Evolutionary conservation across 306 rosid species (phyloP).

Genomic region (Lathyrus aphaca): DNA sequence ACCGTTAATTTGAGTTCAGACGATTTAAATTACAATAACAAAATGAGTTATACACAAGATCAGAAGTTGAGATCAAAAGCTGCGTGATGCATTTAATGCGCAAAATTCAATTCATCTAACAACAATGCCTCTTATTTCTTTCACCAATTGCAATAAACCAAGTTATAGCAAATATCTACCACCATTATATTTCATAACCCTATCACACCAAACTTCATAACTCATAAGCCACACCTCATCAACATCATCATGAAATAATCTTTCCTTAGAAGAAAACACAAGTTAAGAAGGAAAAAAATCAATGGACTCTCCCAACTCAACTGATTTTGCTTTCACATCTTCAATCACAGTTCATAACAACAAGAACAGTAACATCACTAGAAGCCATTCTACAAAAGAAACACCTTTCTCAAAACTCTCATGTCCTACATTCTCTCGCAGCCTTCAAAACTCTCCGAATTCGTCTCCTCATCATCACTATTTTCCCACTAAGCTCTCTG

Average conservation of each 20-base stretch:
- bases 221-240: not conserved
- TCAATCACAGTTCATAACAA: slow-evolving; percentile 22
- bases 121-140: slow-evolving; percentile 6
- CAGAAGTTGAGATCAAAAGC: no score
- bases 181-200: slow-evolving; percentile 5
- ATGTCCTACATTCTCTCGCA: slow-evolving; percentile 34
- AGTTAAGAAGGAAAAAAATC: slow-evolving; percentile 1
- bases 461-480: slow-evolving; percentile 51
- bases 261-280: not conserved
- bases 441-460: slow-evolving; percentile 47
- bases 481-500: slow-evolving; percentile 42
- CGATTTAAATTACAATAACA: no score
- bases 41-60: no score
- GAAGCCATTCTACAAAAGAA: slow-evolving; percentile 79
- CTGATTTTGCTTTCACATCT: slow-evolving; percentile 58
- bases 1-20: no score
- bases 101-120: no score
- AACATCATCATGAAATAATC: not conserved
- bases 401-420: slow-evolving; percentile 51
- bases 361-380: slow-evolving; percentile 35
- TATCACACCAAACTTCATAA: slow-evolving; percentile 34
- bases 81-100: no score
- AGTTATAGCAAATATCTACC: slow-evolving; percentile 43
- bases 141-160: slow-evolving; percentile 29
- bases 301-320: slow-evolving; percentile 57